Conservation (phyloP, 192 early-diverging fungal species). For the Backusella australiensis region DNA sequence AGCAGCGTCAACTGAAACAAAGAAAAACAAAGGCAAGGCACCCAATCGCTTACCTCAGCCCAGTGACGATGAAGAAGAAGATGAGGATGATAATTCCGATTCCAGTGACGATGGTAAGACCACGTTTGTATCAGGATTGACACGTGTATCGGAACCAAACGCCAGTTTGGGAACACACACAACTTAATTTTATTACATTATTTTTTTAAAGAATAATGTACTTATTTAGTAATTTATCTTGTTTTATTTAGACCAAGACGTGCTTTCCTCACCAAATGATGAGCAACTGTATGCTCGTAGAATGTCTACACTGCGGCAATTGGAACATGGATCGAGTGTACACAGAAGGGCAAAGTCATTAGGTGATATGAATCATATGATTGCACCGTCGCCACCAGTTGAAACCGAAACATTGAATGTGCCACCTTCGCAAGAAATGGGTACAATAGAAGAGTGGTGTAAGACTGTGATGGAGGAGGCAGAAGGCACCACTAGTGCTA, state of each 20-base stretch:
- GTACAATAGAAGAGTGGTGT: conserved; percentile 20
- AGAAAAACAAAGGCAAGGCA: conserved; percentile 3
- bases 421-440: background rate
- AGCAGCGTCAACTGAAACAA: background rate
- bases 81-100: conserved; percentile 22
- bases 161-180: background rate
- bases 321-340: conserved; percentile 19
- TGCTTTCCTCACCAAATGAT: background rate
- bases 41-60: conserved; percentile 5
- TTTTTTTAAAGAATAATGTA: background rate
- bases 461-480: conserved; percentile 3
- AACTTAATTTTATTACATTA: background rate
- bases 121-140: background rate
- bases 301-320: conserved; percentile 24
- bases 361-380: conserved; percentile 13
- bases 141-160: background rate
- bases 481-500: background rate
- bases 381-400: background rate
- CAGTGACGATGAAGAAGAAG: conserved; percentile 24
- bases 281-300: conserved; percentile 16
- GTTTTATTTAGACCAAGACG: conserved; percentile 1
- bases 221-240: conserved; percentile 2
- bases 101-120: conserved; percentile 7
- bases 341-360: conserved; percentile 22
- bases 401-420: background rate